These are phyloP conservation scores for Colletotrichum kahawae DNA, from an alignment of 2,329 filamentous ascomycete species.

Conservation along the genomic window DNA sequence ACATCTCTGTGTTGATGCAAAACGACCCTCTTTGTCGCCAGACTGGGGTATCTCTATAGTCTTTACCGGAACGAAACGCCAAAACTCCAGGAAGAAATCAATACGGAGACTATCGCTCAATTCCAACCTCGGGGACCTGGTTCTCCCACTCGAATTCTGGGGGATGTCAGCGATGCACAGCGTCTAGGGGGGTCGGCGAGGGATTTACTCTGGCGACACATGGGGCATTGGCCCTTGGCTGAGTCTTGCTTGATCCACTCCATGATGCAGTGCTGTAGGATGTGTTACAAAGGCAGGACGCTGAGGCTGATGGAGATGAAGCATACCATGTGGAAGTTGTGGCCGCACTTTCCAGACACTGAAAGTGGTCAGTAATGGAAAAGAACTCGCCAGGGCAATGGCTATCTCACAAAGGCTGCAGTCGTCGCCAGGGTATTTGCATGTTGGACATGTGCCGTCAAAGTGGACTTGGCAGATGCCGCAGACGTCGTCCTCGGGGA, in stretches of 20 bases:
- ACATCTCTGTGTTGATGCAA: neutral
- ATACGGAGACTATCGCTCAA: conserved; percentile 2
- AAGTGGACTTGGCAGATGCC: conserved; percentile 98
- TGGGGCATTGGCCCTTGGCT: conserved; percentile 92
- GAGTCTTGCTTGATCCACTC: conserved; percentile 97
- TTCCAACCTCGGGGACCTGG: conserved; percentile 36
- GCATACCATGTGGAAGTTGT: conserved; percentile 94
- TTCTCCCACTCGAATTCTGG: conserved; percentile 48
- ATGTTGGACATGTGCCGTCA: conserved; percentile 95
- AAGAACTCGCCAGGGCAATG: neutral
- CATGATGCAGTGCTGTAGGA: conserved; percentile 83
- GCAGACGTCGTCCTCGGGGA: conserved; percentile 96
- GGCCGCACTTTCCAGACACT: conserved; percentile 97
- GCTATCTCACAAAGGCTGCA: conserved; percentile 81
- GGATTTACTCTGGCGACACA: conserved; percentile 88
- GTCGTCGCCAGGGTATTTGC: conserved; percentile 97
- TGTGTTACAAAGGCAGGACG: neutral
- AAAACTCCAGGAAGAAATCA: conserved; percentile 13
- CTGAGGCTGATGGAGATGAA: neutral
- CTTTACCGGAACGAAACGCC: neutral
- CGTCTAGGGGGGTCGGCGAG: neutral
- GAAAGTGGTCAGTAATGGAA: neutral
- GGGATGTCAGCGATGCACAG: neutral
- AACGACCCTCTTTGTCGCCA: neutral
- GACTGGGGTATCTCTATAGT: conserved; percentile 10